phyloP scores from a whole-genome alignment of 1,284 basidiomycete species.

The Hypsizygus ulmarius region DNA sequence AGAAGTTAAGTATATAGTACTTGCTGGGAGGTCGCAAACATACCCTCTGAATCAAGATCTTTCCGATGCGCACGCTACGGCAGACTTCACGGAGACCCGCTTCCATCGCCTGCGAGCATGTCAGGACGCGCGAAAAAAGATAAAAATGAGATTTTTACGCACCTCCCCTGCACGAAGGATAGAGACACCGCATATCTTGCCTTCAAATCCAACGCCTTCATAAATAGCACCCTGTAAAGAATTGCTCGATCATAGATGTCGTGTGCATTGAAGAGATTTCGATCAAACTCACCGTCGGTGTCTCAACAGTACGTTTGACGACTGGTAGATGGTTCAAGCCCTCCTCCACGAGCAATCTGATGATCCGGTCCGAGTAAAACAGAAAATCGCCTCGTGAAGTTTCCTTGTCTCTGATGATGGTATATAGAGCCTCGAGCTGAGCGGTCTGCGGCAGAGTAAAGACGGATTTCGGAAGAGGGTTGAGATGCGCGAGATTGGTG shows the following conservation, averaged over 20 bases:
- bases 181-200: slow-evolving; percentile 92
- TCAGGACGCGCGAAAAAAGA: slow-evolving; percentile 1
- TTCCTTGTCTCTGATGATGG: slow-evolving; percentile 88
- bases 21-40: slow-evolving; percentile 14
- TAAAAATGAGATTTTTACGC: slow-evolving; percentile 17
- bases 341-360: slow-evolving; percentile 74
- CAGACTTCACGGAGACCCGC: slow-evolving; percentile 92
- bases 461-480: slow-evolving; percentile 71
- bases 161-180: slow-evolving; percentile 89
- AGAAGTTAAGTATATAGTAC: slow-evolving; percentile 4
- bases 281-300: slow-evolving; percentile 60
- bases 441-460: slow-evolving; percentile 83
- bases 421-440: slow-evolving; percentile 93
- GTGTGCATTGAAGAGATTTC: slow-evolving; percentile 2
- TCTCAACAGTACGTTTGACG: slow-evolving; percentile 76
- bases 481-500: slow-evolving; percentile 29
- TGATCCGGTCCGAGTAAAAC: slow-evolving; percentile 89
- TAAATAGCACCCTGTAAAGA: slow-evolving; percentile 68
- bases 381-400: slow-evolving; percentile 93
- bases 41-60: slow-evolving; percentile 93
- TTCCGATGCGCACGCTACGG: slow-evolving; percentile 87
- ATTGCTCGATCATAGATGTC: slow-evolving; percentile 2
- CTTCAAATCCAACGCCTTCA: slow-evolving; percentile 88
- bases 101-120: slow-evolving; percentile 76
- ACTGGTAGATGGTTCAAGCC: slow-evolving; percentile 97